These are phyloP conservation scores for Pogostemon cablin DNA, from an alignment of 257 asterid genomes.

Conservation along the genomic window DNA sequence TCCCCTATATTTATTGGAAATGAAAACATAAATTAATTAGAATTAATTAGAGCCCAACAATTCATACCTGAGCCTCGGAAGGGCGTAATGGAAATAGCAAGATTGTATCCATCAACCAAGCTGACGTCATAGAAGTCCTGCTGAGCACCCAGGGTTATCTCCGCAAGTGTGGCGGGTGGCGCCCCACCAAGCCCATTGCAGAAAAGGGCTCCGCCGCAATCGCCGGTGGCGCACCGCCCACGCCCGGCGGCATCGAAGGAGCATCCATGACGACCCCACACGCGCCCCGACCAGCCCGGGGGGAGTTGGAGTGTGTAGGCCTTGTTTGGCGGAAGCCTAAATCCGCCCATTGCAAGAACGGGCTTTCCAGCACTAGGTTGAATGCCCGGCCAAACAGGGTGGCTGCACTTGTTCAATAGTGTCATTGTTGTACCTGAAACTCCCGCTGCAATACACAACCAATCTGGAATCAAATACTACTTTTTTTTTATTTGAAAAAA, in stretches of 20 bases:
- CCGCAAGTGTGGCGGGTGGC: slow-evolving; percentile 92
- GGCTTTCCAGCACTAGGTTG: slow-evolving; percentile 82
- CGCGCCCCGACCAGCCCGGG: slow-evolving; percentile 84
- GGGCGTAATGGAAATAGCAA: slow-evolving; percentile 78
- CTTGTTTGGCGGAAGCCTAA: slow-evolving; percentile 65
- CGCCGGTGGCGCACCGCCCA: slow-evolving; percentile 91
- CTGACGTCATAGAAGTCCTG: slow-evolving; percentile 95
- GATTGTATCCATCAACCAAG: slow-evolving; percentile 93
- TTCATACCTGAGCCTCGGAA: slow-evolving; percentile 65
- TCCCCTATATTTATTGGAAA: too few relatives aligned
- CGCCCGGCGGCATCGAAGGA: slow-evolving; percentile 66
- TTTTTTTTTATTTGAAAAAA: not conserved
- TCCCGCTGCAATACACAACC: slow-evolving; percentile 15
- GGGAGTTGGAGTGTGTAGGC: slow-evolving; percentile 64
- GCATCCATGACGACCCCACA: slow-evolving; percentile 97
- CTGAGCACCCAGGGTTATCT: slow-evolving; percentile 73
- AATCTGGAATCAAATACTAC: not conserved
- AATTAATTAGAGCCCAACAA: not conserved
- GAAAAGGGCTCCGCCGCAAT: slow-evolving; percentile 82
- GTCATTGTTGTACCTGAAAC: slow-evolving; percentile 68
- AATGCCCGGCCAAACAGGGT: slow-evolving; percentile 93
- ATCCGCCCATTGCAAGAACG: slow-evolving; percentile 72
- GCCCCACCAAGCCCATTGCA: slow-evolving; percentile 90
- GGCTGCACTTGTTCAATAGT: slow-evolving; percentile 69
- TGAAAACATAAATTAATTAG: too few relatives aligned